phyloP scores from a whole-genome alignment of 768 basidiomycete species.

The Suillus subluteus region DNA sequence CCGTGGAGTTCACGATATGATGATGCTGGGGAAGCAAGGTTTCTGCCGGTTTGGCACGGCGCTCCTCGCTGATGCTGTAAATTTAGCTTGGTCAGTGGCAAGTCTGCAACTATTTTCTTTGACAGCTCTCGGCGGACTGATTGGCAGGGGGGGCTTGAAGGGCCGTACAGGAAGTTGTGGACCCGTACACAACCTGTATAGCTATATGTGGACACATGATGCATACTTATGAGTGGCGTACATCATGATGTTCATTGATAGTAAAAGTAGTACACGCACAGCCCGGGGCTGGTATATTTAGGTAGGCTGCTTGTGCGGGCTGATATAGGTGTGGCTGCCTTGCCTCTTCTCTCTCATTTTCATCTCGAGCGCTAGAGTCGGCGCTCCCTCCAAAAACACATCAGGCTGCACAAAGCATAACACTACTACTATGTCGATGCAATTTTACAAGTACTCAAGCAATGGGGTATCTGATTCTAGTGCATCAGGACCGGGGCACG shows the following conservation, averaged over 20 bases:
- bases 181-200: background rate
- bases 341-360: background rate
- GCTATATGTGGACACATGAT: background rate
- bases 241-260: background rate
- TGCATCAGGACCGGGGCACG: background rate
- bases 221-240: background rate
- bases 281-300: background rate
- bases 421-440: background rate
- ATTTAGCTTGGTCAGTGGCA: background rate
- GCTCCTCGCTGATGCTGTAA: background rate
- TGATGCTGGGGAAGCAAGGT: background rate
- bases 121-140: background rate
- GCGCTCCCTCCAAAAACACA: background rate
- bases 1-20: background rate
- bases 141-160: background rate
- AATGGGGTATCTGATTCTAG: background rate
- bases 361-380: background rate
- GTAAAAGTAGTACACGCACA: background rate
- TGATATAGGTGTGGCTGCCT: background rate
- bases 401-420: background rate
- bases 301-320: background rate
- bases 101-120: background rate
- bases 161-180: background rate
- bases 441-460: background rate
- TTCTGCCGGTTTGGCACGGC: background rate